A percentile compares a stretch with the other conserved stretches of the same genome.
Conservation (phyloP, 2,329 filamentous ascomycete genomes). For the Aphanoascus verrucosus region DNA sequence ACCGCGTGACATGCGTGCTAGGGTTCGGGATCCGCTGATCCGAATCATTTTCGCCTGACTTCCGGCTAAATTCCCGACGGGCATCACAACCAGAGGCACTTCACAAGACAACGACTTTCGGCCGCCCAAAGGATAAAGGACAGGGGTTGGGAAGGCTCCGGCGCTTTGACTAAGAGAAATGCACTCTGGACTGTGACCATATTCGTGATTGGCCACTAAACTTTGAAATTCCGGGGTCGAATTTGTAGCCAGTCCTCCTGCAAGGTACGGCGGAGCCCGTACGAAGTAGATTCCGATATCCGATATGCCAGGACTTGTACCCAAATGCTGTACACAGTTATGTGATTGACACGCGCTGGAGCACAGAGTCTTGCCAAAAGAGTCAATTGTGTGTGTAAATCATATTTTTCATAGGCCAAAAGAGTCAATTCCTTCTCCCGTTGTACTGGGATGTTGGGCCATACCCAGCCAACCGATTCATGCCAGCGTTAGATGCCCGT, state of each 20-base stretch:
- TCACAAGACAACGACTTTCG: too few species aligned
- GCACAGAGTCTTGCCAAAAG: too few species aligned
- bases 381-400: background rate
- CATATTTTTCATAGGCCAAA: too few species aligned
- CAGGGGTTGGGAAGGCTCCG: background rate
- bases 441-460: too few species aligned
- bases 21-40: background rate
- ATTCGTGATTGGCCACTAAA: constrained; percentile 4
- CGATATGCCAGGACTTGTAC: too few species aligned
- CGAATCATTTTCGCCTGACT: background rate
- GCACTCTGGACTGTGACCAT: background rate
- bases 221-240: background rate
- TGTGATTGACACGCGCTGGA: too few species aligned
- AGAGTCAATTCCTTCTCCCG: too few species aligned
- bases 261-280: too few species aligned
- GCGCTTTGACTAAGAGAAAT: background rate
- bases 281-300: background rate
- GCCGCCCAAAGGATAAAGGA: background rate
- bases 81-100: background rate
- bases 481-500: too few species aligned
- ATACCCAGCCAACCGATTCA: too few species aligned
- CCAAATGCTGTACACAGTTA: too few species aligned
- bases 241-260: too few species aligned
- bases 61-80: background rate
- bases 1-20: background rate